Evolutionary conservation across 176 grass and related monocot species (phyloP).

Genomic region (Carex pumila): DNA sequence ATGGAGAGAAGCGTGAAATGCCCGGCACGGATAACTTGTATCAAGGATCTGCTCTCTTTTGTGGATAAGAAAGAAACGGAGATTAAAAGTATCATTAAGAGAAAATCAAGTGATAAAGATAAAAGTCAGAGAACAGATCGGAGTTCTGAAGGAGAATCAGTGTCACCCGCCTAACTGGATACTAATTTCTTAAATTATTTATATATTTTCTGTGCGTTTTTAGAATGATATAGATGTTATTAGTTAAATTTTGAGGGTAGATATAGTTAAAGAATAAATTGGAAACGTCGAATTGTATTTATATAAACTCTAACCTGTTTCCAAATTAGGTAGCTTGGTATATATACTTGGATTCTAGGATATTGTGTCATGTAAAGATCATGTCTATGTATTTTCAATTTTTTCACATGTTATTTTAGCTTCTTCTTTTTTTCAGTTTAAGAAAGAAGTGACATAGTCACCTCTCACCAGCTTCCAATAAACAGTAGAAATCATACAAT

Average conservation of each 20-base stretch:
- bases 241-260: constrained; percentile 3
- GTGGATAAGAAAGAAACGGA: constrained; percentile 87
- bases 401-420: background rate
- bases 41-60: constrained; percentile 61
- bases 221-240: constrained; percentile 1
- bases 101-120: constrained; percentile 48
- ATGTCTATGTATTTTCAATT: background rate
- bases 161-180: constrained; percentile 15
- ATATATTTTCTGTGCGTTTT: background rate
- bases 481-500: background rate
- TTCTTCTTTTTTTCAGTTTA: background rate
- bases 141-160: constrained; percentile 6
- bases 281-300: constrained; percentile 10
- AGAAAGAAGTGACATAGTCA: background rate
- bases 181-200: background rate
- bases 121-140: constrained; percentile 22
- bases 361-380: background rate
- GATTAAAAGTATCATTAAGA: constrained; percentile 47
- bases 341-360: background rate
- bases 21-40: constrained; percentile 35
- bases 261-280: background rate
- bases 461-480: background rate
- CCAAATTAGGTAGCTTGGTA: constrained; percentile 6
- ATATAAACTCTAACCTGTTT: background rate
- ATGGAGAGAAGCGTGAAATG: constrained; percentile 32